phyloP scores from a whole-genome alignment of 2,329 filamentous ascomycete genomes.

The Aureobasidium uvarum region DNA sequence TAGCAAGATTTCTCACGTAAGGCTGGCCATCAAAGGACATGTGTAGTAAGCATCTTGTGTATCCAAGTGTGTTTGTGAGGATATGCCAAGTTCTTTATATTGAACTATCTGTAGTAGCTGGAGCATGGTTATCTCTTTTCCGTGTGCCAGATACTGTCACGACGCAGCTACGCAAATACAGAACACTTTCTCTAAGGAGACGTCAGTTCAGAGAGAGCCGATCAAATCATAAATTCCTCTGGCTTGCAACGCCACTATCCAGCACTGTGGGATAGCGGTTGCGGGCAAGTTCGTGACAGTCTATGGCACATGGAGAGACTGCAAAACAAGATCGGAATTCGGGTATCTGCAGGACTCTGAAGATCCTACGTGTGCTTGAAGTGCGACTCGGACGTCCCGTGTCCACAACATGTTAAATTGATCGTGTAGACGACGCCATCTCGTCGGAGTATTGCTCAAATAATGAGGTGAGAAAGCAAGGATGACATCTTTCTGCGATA shows the following conservation, averaged over 20 bases:
- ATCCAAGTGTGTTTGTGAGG: not conserved
- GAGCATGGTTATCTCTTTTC: not conserved
- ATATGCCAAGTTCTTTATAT: not conserved
- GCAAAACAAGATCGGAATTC: not conserved
- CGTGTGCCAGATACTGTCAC: no score
- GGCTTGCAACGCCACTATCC: no score
- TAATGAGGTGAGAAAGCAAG: not conserved
- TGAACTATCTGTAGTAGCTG: not conserved
- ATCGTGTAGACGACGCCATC: not conserved
- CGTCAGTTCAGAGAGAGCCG: no score
- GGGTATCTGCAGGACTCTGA: not conserved
- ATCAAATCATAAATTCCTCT: no score
- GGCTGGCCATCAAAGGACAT: not conserved
- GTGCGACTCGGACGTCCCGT: not conserved
- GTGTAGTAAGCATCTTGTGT: not conserved
- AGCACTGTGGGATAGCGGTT: no score
- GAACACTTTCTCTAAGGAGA: no score
- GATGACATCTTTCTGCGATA: not conserved
- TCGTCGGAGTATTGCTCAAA: not conserved
- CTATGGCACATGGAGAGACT: not conserved
- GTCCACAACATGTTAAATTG: not conserved
- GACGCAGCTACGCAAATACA: no score
- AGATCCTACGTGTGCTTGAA: not conserved
- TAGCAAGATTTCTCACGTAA: not conserved
- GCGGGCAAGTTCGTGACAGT: no score